Base-by-base conservation (phyloP, 2,329 filamentous ascomycete species). In the Neonectria sp. region DNA sequence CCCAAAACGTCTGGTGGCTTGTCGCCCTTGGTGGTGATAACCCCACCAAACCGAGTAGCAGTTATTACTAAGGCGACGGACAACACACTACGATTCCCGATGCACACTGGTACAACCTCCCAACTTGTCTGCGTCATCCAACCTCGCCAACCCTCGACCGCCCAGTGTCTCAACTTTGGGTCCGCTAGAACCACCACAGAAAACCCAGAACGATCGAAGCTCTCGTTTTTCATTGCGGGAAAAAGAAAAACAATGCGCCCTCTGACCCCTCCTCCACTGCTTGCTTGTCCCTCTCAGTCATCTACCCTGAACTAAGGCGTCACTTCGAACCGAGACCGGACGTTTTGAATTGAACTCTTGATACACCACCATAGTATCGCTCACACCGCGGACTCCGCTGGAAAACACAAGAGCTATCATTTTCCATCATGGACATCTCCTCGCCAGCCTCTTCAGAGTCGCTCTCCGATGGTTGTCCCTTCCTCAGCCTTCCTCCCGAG, bases 401-500 rank as follows among this genome's bases (percentile, higher is more conserved):
- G 8, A 51, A 2, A 21, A 43, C 51, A 24, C 13, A 55, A 37
- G 31, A 29, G 8, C 31, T 40, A 21, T n/a, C 15, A 27, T 3
- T 13, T 55, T 45, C 48, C 4, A 35, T 31, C 15, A 43, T 56
- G 46, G 49, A 52, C 37, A 12, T 29, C 37, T 61, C 40, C 24
- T 40, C 53, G 27, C 17, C 35, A 17, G 51, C 57, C 53, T 46
- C 55, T 21, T 21, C 21, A n/a, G 35, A 64, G 4, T 49, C 61
- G 51, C 25, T 55, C 4, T 5, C 15, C 0, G 13, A 48, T 2
- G 35, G 15, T 8, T 76, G 76, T 27, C 70, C 70, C 43, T 74
- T 93, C 8, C 78, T 90, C 33, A 77, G 80, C 24, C 86, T 97
- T 1, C 95, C 95, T 0, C 80, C 89, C 13, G 95, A 98, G 78